Conservation (phyloP, 176 grass and related monocot species). For the Zoysia pacifica region DNA sequence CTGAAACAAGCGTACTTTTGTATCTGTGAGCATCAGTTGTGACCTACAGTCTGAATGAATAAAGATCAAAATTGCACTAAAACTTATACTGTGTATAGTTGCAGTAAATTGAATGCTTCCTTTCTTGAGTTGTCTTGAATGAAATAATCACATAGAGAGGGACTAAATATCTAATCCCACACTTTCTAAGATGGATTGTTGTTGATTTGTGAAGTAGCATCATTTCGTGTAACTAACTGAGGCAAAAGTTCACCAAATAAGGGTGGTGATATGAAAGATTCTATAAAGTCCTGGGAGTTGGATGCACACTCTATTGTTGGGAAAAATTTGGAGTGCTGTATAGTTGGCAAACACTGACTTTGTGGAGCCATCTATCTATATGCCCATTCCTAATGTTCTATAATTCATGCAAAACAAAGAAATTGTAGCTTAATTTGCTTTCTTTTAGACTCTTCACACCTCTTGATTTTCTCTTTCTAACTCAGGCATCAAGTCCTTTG, state of each 20-base stretch:
- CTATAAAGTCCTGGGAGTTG: slow-evolving; percentile 23
- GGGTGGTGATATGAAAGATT: slow-evolving; percentile 24
- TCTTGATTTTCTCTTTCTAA: slow-evolving; percentile 2
- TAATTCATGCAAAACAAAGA: neutral
- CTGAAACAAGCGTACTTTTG: slow-evolving; percentile 23
- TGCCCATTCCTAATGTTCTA: slow-evolving; percentile 13
- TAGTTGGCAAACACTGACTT: slow-evolving; percentile 35
- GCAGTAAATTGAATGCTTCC: neutral
- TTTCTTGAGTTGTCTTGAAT: slow-evolving; percentile 28
- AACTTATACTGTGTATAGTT: slow-evolving; percentile 8
- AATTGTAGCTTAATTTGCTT: slow-evolving; percentile 22
- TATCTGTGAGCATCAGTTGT: slow-evolving; percentile 17
- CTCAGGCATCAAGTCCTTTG: slow-evolving; percentile 93
- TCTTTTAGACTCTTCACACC: slow-evolving; percentile 1
- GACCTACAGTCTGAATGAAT: slow-evolving; percentile 14
- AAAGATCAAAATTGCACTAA: slow-evolving; percentile 39
- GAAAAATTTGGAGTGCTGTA: slow-evolving; percentile 9
- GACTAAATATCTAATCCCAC: slow-evolving; percentile 38
- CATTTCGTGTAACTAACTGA: slow-evolving; percentile 16
- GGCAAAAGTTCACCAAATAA: slow-evolving; percentile 27
- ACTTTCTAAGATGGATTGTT: neutral
- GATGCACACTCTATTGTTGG: neutral
- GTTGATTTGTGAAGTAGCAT: slow-evolving; percentile 31
- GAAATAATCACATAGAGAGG: slow-evolving; percentile 21
- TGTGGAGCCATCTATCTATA: slow-evolving; percentile 26